Conservation (phyloP, 2,329 filamentous ascomycete species). For the Talaromyces sp. region DNA sequence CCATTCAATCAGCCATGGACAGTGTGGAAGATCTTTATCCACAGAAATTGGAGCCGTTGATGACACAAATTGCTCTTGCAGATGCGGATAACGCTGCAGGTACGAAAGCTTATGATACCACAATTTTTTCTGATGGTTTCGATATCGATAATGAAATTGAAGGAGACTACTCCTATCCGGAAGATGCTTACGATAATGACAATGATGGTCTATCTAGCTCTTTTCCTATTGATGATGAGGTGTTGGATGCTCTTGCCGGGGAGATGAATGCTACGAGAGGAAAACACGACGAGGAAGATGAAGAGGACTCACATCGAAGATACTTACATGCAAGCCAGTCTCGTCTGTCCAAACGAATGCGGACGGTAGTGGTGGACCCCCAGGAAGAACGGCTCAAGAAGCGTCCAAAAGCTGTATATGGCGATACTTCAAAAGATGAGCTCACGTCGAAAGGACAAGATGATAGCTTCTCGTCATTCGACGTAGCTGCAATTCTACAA, state of each 20-base stretch:
- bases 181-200: slow-evolving; percentile 21
- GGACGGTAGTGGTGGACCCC: background rate
- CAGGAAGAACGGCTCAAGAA: background rate
- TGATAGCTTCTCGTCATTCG: slow-evolving; percentile 15
- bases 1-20: slow-evolving; percentile 72
- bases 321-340: background rate
- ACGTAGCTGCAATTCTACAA: slow-evolving; percentile 8
- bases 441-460: background rate
- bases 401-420: background rate
- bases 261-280: background rate
- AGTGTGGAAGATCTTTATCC: slow-evolving; percentile 86
- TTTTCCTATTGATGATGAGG: slow-evolving; percentile 18
- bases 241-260: background rate
- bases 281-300: background rate
- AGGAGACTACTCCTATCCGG: slow-evolving; percentile 31
- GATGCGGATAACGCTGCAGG: slow-evolving; percentile 22
- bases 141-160: slow-evolving; percentile 44
- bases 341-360: background rate
- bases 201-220: slow-evolving; percentile 13
- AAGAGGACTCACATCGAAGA: background rate
- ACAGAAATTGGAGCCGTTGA: slow-evolving; percentile 50
- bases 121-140: slow-evolving; percentile 49
- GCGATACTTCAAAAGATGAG: background rate
- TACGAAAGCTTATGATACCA: slow-evolving; percentile 63
- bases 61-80: slow-evolving; percentile 21